Percentiles rank a stretch among this genome's conserved stretches.
Conservation (phyloP, 1,284 basidiomycete genomes). For the Marasmius sp. region DNA sequence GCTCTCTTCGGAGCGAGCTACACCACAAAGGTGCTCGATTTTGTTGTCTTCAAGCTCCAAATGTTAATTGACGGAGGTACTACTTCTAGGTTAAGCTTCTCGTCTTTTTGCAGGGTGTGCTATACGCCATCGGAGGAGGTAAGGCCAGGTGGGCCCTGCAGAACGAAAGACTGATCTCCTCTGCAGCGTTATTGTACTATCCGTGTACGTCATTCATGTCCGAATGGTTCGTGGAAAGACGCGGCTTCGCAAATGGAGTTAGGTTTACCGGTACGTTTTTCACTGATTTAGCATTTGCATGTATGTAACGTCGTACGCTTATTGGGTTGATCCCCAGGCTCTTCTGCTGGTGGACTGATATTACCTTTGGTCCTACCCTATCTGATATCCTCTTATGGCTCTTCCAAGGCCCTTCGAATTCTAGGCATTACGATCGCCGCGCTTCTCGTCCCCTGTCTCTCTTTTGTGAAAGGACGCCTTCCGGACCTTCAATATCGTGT, state of each 20-base stretch:
- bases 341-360: conserved; percentile 34
- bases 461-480: conserved; percentile 33
- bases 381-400: conserved; percentile 27
- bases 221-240: conserved; percentile 41
- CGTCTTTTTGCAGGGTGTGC: conserved; percentile 36
- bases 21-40: conserved; percentile 23
- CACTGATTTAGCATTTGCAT: background rate
- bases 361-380: conserved; percentile 31
- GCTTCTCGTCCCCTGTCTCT: conserved; percentile 25
- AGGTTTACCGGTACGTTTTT: conserved; percentile 34
- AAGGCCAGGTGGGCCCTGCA: conserved; percentile 10
- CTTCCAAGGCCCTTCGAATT: conserved; percentile 26
- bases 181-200: conserved; percentile 33
- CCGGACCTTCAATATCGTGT: conserved; percentile 23
- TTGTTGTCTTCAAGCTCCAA: no score
- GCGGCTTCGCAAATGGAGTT: conserved; percentile 43
- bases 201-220: conserved; percentile 37
- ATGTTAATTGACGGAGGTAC: no score
- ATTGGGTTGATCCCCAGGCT: conserved; percentile 21
- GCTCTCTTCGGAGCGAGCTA: conserved; percentile 37
- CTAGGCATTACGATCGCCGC: conserved; percentile 24
- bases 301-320: background rate
- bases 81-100: conserved; percentile 16
- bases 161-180: background rate
- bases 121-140: conserved; percentile 39